A percentile compares a stretch with the other conserved stretches of the same genome.
These are phyloP conservation scores for Guillardia theta DNA, from an alignment of 78 protist genomes.

Conservation along the genomic window DNA sequence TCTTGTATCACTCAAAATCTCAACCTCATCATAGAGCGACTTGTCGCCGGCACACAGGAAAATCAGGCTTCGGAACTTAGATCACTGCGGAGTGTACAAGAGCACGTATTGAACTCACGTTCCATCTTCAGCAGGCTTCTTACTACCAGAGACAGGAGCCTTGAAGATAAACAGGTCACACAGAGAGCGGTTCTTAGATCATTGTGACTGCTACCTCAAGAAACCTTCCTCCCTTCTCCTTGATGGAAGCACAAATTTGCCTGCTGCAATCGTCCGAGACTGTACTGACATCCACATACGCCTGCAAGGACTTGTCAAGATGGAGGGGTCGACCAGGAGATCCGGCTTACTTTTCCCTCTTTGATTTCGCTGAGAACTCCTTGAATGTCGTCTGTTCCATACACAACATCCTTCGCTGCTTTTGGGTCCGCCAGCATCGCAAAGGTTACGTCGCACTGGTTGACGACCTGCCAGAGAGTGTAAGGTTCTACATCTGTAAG, in stretches of 20 bases:
- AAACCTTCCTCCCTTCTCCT: neutral
- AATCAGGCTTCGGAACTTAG: neutral
- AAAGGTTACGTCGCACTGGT: neutral
- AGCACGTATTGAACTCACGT: neutral
- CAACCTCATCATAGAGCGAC: neutral
- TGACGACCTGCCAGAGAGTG: neutral
- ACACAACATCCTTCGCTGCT: neutral
- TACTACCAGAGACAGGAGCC: neutral
- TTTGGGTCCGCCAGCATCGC: neutral
- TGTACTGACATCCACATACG: too few relatives aligned
- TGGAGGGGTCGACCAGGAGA: too few relatives aligned
- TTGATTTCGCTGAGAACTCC: too few relatives aligned
- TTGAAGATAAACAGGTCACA: neutral
- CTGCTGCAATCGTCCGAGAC: too few relatives aligned
- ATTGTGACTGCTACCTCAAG: too few relatives aligned
- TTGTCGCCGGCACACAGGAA: slow-evolving; percentile 19
- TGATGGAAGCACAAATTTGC: too few relatives aligned
- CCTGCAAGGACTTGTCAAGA: too few relatives aligned
- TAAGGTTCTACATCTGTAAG: neutral
- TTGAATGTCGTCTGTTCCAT: too few relatives aligned
- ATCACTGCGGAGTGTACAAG: neutral
- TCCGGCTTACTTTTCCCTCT: too few relatives aligned
- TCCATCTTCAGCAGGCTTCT: neutral
- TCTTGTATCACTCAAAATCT: neutral
- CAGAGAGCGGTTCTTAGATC: too few relatives aligned